Conservation (phyloP, 2,329 filamentous ascomycete genomes). For the Trichophyton simii region DNA sequence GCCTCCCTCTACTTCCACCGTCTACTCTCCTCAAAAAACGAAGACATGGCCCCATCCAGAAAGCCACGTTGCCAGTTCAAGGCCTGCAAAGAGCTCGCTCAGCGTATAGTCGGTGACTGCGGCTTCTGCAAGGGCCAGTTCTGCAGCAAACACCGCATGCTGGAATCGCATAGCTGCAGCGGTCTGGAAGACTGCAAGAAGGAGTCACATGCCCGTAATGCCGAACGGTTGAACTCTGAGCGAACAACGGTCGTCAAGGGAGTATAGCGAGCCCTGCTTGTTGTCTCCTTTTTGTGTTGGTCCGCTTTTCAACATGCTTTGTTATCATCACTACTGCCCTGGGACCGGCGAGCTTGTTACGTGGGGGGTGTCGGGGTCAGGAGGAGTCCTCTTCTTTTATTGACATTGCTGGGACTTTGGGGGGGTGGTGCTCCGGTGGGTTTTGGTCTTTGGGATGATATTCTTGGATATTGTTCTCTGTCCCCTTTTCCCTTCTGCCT, state of each 20-base stretch:
- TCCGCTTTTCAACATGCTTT: background rate
- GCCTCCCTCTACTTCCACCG: background rate
- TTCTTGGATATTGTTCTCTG: slow-evolving; percentile 9
- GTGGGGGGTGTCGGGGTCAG: no score
- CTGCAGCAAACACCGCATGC: slow-evolving; percentile 84
- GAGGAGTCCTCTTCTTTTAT: background rate
- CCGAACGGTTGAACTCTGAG: slow-evolving; percentile 81
- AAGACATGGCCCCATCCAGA: slow-evolving; percentile 32
- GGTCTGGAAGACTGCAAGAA: slow-evolving; percentile 96
- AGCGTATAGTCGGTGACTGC: slow-evolving; percentile 93
- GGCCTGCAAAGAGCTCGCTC: slow-evolving; percentile 74
- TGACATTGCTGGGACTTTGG: background rate
- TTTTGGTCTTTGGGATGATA: background rate
- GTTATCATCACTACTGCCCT: background rate
- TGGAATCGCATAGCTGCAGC: slow-evolving; percentile 88
- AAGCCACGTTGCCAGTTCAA: slow-evolving; percentile 71
- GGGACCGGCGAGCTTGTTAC: background rate
- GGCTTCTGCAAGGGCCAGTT: slow-evolving; percentile 88
- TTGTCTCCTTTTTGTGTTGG: background rate
- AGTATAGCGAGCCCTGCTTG: slow-evolving; percentile 44
- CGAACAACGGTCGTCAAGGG: slow-evolving; percentile 89
- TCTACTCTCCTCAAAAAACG: background rate
- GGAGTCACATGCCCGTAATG: slow-evolving; percentile 88
- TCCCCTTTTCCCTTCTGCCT: slow-evolving; percentile 13
- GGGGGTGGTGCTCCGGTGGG: background rate